These are phyloP conservation scores for Huntiella abstrusa DNA, from an alignment of 2,329 filamentous ascomycete genomes.

Conservation along the genomic window DNA sequence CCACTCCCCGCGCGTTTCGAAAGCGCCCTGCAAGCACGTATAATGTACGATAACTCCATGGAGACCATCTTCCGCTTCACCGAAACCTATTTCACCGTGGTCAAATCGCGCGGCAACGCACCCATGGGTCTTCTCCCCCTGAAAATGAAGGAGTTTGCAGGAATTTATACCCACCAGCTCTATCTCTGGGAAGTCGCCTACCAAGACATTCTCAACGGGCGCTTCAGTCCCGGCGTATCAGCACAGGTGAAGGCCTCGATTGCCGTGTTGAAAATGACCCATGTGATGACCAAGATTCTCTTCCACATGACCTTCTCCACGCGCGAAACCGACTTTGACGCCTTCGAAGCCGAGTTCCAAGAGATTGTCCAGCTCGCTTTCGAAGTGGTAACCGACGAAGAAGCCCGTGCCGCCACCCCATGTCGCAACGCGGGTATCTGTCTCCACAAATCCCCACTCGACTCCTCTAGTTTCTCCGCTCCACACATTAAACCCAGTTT, in stretches of 20 bases:
- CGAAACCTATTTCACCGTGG: conserved; percentile 30
- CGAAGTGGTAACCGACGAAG: conserved; percentile 41
- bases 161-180: conserved; percentile 29
- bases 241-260: conserved; percentile 40
- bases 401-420: conserved; percentile 27
- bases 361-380: conserved; percentile 36
- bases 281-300: conserved; percentile 37
- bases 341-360: conserved; percentile 31
- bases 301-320: conserved; percentile 42
- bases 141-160: conserved; percentile 28
- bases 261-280: conserved; percentile 42
- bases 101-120: conserved; percentile 24
- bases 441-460: conserved; percentile 21
- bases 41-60: conserved; percentile 36
- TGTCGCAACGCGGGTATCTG: conserved; percentile 27
- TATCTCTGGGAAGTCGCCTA: conserved; percentile 38
- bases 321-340: conserved; percentile 39
- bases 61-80: conserved; percentile 40
- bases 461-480: conserved; percentile 24
- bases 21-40: conserved; percentile 33
- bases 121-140: conserved; percentile 34
- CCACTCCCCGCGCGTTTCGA: conserved; percentile 26
- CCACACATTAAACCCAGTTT: conserved; percentile 42
- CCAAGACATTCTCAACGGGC: conserved; percentile 31
- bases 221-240: conserved; percentile 28